A percentile compares a stretch with the other conserved stretches of the same genome.
phyloP scores from a whole-genome alignment of 179 eudicot species.

The Gypsophila paniculata region DNA sequence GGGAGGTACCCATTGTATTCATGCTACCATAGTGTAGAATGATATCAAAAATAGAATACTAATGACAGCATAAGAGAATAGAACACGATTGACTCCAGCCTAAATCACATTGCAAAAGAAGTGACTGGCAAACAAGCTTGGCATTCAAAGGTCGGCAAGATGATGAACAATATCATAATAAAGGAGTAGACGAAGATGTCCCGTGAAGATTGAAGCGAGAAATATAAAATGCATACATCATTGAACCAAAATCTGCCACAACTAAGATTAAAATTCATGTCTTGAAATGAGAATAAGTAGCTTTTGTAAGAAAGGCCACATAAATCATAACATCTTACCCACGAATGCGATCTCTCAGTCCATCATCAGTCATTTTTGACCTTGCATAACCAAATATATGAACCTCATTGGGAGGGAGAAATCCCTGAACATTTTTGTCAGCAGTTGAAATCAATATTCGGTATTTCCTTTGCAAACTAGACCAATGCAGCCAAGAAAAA shows the following conservation, averaged over 20 bases:
- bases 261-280: neutral
- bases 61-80: no score
- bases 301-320: neutral
- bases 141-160: neutral
- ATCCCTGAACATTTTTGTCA: conserved; percentile 42
- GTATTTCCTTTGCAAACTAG: neutral
- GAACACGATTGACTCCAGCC: neutral
- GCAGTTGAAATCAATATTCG: conserved; percentile 19
- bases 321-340: conserved; percentile 49
- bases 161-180: neutral
- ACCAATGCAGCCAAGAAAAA: neutral
- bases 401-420: conserved; percentile 69
- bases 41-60: neutral
- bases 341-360: conserved; percentile 63
- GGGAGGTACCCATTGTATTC: neutral
- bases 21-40: conserved; percentile 11
- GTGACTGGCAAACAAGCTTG: neutral
- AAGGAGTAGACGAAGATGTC: neutral
- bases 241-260: neutral
- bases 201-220: neutral
- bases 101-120: neutral
- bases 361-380: conserved; percentile 75
- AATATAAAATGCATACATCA: conserved; percentile 2
- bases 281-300: neutral
- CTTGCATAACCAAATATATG: conserved; percentile 95